Base-by-base conservation (phyloP, 371 early-diverging fungal species). In the Smittium mucronatum region DNA sequence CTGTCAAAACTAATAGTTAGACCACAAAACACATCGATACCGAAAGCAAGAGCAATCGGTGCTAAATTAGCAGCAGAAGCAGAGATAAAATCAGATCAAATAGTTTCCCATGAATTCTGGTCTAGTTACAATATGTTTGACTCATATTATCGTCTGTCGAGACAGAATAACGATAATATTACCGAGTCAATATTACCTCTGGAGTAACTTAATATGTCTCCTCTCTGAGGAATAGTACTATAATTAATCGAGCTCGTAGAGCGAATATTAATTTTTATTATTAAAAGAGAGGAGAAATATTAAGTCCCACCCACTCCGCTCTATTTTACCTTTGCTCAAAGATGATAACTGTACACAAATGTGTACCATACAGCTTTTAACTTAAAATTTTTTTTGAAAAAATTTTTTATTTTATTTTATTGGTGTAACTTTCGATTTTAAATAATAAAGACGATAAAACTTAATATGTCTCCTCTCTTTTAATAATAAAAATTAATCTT, bases 61-160 rank as follows among this genome's bases (percentile, higher is more conserved):
- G 59, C 59, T 2, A 59, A 5, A 16, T 59, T 59, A 59, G 8
- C 15, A 16, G 15, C 59, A 59, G 59, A 15, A 16, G 8, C 59
- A 59, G 59, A 28, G 59, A 26, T 59, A n/a, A 2, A 11, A 59
- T 15, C 59, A 5, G 28, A 59, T 28, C n/a, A 15, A 59, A 59
- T 59, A 59, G 59, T 59, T n/a, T 59, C 59, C 15, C 59, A 59
- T 59, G 59, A 2, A 59, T 59, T 59, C 28, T 59, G 59, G 59
- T 15, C 59, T 28, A 59, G 59, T 26, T 59, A 59, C 15, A n/a
- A n/a, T 5, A 28, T 59, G 28, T 59, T 59, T 59, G 59, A 59
- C 28, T n/a, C 59, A 5, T 28, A 59, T 59, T 16, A 59, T n/a
- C 15, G 59, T n/a, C 2, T 59, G 59, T 59, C 59, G 15, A 15